These are phyloP conservation scores for barley (Hordeum vulgare) DNA, from an alignment of 176 grass and related monocot genomes.

Conservation along the genomic window DNA sequence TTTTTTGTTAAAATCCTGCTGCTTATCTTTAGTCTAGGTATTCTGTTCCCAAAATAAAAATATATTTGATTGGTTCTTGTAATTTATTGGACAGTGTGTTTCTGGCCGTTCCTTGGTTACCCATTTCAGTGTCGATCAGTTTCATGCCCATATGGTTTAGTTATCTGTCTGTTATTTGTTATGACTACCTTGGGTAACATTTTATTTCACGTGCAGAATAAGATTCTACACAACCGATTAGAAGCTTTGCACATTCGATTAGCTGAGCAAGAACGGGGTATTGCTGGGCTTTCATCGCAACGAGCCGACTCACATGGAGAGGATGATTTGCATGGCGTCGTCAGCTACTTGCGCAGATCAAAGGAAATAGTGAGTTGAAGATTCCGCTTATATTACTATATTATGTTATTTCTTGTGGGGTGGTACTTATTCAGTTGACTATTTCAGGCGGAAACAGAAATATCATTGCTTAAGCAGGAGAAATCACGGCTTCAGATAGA, in stretches of 20 bases:
- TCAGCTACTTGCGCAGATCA: slow-evolving; percentile 80
- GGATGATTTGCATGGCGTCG: slow-evolving; percentile 74
- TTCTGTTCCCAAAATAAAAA: background rate
- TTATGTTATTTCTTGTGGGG: background rate
- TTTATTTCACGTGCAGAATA: slow-evolving; percentile 54
- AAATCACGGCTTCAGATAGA: slow-evolving; percentile 79
- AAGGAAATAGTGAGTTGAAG: slow-evolving; percentile 90
- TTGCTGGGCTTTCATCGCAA: slow-evolving; percentile 57
- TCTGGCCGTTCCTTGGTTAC: background rate
- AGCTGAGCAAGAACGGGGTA: slow-evolving; percentile 67
- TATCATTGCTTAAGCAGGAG: slow-evolving; percentile 90
- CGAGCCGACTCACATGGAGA: slow-evolving; percentile 52
- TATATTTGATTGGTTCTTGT: background rate
- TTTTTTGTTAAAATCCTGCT: background rate
- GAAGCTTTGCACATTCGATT: slow-evolving; percentile 85
- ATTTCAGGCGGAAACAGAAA: slow-evolving; percentile 94
- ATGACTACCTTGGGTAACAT: background rate
- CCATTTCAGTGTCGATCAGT: background rate
- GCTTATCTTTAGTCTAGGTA: background rate
- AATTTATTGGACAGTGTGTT: background rate
- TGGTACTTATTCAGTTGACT: slow-evolving; percentile 10
- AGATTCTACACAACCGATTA: slow-evolving; percentile 69
- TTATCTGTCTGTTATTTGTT: background rate
- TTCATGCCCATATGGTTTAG: background rate
- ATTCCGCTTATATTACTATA: background rate